A percentile compares a stretch with the other conserved stretches of the same genome.
Conservation (phyloP, 2,329 filamentous ascomycete genomes). For the Hymenoscyphus fraxineus region DNA sequence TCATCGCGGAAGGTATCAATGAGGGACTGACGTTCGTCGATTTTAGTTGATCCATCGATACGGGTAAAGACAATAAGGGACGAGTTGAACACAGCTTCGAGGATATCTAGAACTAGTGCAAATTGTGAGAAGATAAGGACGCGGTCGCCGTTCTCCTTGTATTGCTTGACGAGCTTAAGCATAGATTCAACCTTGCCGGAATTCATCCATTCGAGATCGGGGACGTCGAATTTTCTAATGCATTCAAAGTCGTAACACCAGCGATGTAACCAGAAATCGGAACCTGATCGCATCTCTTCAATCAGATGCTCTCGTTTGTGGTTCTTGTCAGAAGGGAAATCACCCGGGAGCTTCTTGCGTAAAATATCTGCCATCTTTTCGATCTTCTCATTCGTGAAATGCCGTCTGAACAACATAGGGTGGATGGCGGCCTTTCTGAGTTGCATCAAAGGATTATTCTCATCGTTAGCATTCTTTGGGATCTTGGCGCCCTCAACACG, state of each 20-base stretch:
- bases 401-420: slow-evolving; percentile 77
- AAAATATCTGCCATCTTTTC: slow-evolving; percentile 74
- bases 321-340: slow-evolving; percentile 44
- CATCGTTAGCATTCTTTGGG: slow-evolving; percentile 43
- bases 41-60: slow-evolving; percentile 80
- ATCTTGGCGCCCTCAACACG: slow-evolving; percentile 49
- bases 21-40: slow-evolving; percentile 77
- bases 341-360: slow-evolving; percentile 61
- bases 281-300: slow-evolving; percentile 54
- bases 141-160: slow-evolving; percentile 77
- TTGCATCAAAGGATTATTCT: slow-evolving; percentile 79
- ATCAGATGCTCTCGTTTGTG: slow-evolving; percentile 48
- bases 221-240: slow-evolving; percentile 54
- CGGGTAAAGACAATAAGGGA: slow-evolving; percentile 73
- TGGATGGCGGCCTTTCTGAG: slow-evolving; percentile 91
- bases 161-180: slow-evolving; percentile 67
- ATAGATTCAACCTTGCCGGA: slow-evolving; percentile 85
- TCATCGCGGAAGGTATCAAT: slow-evolving; percentile 84
- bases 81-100: slow-evolving; percentile 75
- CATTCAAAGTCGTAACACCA: slow-evolving; percentile 58
- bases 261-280: slow-evolving; percentile 62
- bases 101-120: slow-evolving; percentile 83
- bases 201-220: slow-evolving; percentile 51
- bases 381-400: slow-evolving; percentile 73
- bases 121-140: slow-evolving; percentile 93